Percentiles rank a stretch among this genome's conserved stretches.
Conservation (phyloP, 2,329 filamentous ascomycete genomes). For the Shiraia sp. region DNA sequence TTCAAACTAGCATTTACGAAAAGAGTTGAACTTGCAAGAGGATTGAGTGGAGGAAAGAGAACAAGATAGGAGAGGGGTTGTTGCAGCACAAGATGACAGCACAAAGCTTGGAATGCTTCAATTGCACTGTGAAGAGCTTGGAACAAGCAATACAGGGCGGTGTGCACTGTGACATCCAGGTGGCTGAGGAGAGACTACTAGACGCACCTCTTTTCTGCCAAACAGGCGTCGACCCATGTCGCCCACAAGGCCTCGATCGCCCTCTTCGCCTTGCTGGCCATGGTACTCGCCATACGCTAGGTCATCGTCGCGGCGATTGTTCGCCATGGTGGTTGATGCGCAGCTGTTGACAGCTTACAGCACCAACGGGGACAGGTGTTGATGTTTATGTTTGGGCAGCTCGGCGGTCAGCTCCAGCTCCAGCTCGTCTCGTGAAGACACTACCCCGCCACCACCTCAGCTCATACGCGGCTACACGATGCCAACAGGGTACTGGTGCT, state of each 20-base stretch:
- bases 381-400: no score
- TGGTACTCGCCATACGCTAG: slow-evolving; percentile 61
- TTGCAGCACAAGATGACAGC: slow-evolving; percentile 9
- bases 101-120: slow-evolving; percentile 16
- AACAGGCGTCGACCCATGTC: slow-evolving; percentile 55
- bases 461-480: no score
- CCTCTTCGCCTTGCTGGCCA: slow-evolving; percentile 42
- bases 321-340: slow-evolving; percentile 31
- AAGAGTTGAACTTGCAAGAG: slow-evolving; percentile 4
- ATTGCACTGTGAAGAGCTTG: slow-evolving; percentile 14
- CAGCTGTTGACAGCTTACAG: slow-evolving; percentile 9
- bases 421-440: no score
- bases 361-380: no score
- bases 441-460: no score
- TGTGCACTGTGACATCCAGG: slow-evolving; percentile 19
- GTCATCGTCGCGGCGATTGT: slow-evolving; percentile 51
- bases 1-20: slow-evolving; percentile 2
- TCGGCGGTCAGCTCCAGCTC: no score
- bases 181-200: slow-evolving; percentile 15
- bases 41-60: slow-evolving; percentile 3
- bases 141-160: slow-evolving; percentile 7
- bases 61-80: no score
- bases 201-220: slow-evolving; percentile 38
- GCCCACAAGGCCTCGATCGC: slow-evolving; percentile 56
- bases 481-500: no score